Conservation (phyloP, 768 basidiomycete species). For the Trametes sanguinea region DNA sequence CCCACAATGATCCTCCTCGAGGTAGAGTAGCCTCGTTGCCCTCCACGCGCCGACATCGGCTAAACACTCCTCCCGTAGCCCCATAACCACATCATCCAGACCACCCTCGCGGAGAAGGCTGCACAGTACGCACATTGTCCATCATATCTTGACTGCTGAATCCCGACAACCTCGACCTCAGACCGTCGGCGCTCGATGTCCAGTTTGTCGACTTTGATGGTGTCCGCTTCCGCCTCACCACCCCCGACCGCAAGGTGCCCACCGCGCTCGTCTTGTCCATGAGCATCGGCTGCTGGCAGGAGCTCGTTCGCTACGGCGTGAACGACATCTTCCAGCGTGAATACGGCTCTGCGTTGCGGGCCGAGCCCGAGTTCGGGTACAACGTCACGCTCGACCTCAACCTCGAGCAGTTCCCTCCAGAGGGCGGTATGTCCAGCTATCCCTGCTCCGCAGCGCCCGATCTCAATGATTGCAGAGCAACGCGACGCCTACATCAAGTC, state of each 20-base stretch:
- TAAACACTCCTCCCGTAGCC: constrained; percentile 47
- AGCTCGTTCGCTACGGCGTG: constrained; percentile 87
- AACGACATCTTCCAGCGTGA: constrained; percentile 75
- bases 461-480: constrained; percentile 54
- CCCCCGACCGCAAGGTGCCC: constrained; percentile 81
- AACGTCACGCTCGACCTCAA: constrained; percentile 87
- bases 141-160: constrained; percentile 5
- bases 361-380: constrained; percentile 82
- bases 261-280: constrained; percentile 77
- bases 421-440: constrained; percentile 58
- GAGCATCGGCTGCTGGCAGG: constrained; percentile 97
- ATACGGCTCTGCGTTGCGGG: constrained; percentile 72
- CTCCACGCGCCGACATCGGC: background rate
- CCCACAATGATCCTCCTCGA: constrained; percentile 82
- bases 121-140: constrained; percentile 59
- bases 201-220: constrained; percentile 98
- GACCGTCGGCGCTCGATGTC: constrained; percentile 90
- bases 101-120: constrained; percentile 84
- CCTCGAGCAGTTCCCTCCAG: constrained; percentile 80
- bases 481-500: constrained; percentile 80
- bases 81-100: constrained; percentile 91
- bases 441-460: no score
- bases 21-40: constrained; percentile 42
- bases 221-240: constrained; percentile 91
- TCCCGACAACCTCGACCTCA: constrained; percentile 34